phyloP scores from a whole-genome alignment of 148 eudicot species.

The Amaranthus palmeri region DNA sequence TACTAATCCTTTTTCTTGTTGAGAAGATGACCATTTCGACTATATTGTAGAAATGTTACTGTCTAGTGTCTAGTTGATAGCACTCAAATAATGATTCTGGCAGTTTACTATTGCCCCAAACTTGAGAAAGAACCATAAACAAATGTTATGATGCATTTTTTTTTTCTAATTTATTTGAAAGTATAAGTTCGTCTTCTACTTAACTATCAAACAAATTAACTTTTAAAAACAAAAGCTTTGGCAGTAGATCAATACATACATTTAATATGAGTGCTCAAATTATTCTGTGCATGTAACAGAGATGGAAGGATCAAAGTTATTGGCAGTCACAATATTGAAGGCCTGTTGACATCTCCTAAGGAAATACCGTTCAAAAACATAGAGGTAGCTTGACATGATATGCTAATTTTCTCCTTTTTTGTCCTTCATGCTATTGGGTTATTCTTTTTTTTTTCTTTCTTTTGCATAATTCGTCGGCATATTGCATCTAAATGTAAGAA shows the following conservation, averaged over 20 bases:
- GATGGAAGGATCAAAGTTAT: slow-evolving; percentile 95
- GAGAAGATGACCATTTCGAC: not conserved
- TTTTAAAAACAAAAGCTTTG: not conserved
- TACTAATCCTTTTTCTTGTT: slow-evolving; percentile 14
- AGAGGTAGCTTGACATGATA: slow-evolving; percentile 43
- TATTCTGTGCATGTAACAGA: slow-evolving; percentile 38
- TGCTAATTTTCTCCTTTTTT: not conserved
- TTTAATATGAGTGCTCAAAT: not conserved
- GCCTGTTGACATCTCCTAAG: slow-evolving; percentile 78
- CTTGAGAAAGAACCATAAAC: slow-evolving; percentile 7
- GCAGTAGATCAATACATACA: not conserved
- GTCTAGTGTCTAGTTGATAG: not conserved
- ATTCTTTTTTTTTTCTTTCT: not conserved
- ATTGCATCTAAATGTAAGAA: too few species aligned
- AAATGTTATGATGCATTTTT: not conserved
- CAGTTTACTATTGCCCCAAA: not conserved
- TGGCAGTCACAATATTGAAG: slow-evolving; percentile 84
- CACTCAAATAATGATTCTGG: not conserved
- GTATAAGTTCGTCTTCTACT: not conserved
- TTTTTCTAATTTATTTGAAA: not conserved
- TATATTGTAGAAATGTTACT: not conserved
- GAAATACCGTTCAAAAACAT: slow-evolving; percentile 63
- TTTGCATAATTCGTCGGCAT: not conserved
- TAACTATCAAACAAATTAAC: not conserved
- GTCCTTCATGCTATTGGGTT: not conserved